Evolutionary conservation across 768 basidiomycete species (phyloP), one percentile per base, ranked within the genome.

Genomic region (Phylloporus rhodoxanthus): DNA sequence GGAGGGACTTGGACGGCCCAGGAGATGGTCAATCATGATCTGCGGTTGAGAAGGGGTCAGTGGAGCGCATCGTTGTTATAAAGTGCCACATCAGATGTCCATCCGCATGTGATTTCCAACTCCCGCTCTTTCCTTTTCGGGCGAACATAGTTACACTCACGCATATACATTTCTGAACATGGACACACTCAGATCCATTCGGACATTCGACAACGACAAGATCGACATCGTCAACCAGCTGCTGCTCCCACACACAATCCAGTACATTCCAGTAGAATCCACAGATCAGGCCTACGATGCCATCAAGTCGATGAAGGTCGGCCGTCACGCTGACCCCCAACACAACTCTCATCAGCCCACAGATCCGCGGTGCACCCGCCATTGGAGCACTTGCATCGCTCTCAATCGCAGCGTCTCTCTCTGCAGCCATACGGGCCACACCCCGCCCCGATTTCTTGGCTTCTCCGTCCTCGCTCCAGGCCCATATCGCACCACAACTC

Each of bases 191-290:
- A 62, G 65, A 8, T 77, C 78, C 8, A 78, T 79, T 55, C 68
- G 67, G 21, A 69, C 63, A 1, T 32, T 36, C 39, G 67, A 72
- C 30, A 73, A 74, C 8, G 72, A 74, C 58, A 70, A 72, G 52
- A 79, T 96, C 51, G 84, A 92, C 68, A 95, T 97, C 56, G 78
- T 96, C 47, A 86, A 97, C 71, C 93, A 96, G 73, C 79, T 95
- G 5, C 68, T 93, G 5, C 73, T 95, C 8, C 93, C 92, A 0
- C 87, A 88, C 62, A 77, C 75, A 1, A 79, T 79, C n/a, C 74
- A 84, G 55, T 88, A 78, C 57, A 54, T 89, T 26, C 59, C 73
- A 20, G 81, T 97, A 45, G 70, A 79, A n/a, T 77, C 81, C 13
- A 72, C 90, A 52, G 81, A 92, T 45, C 81, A 91, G 26, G 94